These are phyloP conservation scores for Rhododendron simsii DNA, from an alignment of 148 eudicot species.

Conservation along the genomic window DNA sequence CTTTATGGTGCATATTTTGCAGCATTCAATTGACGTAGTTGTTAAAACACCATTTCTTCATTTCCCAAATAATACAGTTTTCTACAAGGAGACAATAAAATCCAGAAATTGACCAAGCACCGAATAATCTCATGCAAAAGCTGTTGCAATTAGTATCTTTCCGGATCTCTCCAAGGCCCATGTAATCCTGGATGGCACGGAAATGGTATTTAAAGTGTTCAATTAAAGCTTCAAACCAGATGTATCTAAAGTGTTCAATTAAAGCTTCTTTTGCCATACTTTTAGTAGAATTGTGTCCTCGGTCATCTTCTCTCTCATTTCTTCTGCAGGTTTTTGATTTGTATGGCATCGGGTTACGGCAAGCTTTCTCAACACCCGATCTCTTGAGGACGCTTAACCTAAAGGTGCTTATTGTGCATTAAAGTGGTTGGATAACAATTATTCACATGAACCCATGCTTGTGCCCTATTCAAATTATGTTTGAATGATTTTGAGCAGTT, in stretches of 20 bases:
- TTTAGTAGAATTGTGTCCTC: neutral
- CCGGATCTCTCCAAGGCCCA: no score
- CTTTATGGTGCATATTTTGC: neutral
- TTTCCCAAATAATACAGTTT: no score
- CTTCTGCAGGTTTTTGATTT: conserved; percentile 26
- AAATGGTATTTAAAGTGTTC: no score
- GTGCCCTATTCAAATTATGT: neutral
- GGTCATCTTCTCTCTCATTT: neutral
- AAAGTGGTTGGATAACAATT: neutral
- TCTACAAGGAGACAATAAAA: no score
- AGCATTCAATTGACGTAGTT: neutral
- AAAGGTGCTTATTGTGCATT: conserved; percentile 47
- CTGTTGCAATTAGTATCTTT: no score
- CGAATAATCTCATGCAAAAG: no score
- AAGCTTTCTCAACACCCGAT: conserved; percentile 60
- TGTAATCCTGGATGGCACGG: no score
- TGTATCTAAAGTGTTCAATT: neutral
- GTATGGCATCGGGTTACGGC: conserved; percentile 79
- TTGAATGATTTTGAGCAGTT: neutral
- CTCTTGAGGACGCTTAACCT: conserved; percentile 50
- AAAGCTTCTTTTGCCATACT: neutral
- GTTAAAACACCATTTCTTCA: neutral
- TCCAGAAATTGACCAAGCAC: no score
- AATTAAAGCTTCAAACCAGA: neutral
- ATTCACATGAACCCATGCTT: neutral